Base-by-base conservation (phyloP, 83 land plant species). In the Picea abies region DNA sequence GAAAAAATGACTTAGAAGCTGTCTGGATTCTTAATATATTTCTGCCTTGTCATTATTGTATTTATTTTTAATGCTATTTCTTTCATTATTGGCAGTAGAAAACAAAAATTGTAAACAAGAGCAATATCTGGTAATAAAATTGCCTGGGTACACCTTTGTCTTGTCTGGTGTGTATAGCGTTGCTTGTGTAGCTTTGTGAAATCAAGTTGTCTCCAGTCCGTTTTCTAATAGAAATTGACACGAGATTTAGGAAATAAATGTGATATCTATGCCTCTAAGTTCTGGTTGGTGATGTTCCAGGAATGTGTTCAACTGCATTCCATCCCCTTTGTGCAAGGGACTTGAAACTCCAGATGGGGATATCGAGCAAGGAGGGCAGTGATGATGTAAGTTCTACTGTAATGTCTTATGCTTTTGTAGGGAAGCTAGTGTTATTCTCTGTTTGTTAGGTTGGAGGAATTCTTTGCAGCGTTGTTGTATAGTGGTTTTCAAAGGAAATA, bases 291-390 rank as follows among this genome's bases (percentile, higher is more conserved):
- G 37, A 25, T 77, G 23, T 76, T 81, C 79, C 92, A 97, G 99
- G 96, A 81, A 65, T 90, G 52, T 97, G 99, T 81, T 82, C 95
- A 76, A 87, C 95, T 64, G 88, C 95, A 37, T 95, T 97, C 76
- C 99, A 97, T 90, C 99, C 99, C 47, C 81, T 90, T 60, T 97
- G 99, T 93, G 99, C 99, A 63, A 87, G 98, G 83, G 94, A 96
- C 60, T 92, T 94, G 72, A 91, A 88, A 62, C 91, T 92, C 39
- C 79, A 89, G 82, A 90, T 94, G 93, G 99, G 94, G 87, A 93
- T 93, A 1, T 95, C 96, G 87, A 91, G 93, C 64, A 92, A 85
- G 82, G 83, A 83, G 83, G 94, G 92, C 14, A 86, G 80, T 82
- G 91, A 89, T 75, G 88, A 92, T 86, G 99, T 97, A 86, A 89